Evolutionary conservation across 164 flowering plant species (phyloP), one percentile per base, ranked within the genome.

Genomic region (Buxus sempervirens): DNA sequence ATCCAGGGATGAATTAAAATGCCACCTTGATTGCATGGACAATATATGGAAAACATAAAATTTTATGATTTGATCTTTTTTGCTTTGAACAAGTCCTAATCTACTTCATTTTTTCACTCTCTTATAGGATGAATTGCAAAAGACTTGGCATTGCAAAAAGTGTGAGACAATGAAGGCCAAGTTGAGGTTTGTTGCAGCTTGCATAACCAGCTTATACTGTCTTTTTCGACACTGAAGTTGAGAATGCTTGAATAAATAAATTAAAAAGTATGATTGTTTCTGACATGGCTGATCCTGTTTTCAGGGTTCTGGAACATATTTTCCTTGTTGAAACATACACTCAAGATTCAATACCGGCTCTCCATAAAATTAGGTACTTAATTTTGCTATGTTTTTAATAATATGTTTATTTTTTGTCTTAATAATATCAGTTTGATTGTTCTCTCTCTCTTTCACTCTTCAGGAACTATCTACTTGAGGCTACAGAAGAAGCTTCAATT

Each of bases 141-240:
- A 95, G 65, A 88, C 85, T 42, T 92, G 97, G 98, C 81, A 89
- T 48, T 88, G 93, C 81, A 90, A 90, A 80, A 81, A 94, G 71
- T 90, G 96, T 74, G 98, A 92, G 81, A 89, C 97, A 68, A 95
- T 95, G 98, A 85, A 81, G 67, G 96, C 94, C 25, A 95, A 95
- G 77, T 73, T 92, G 82, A 92, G 97, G 98, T 90, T 60, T 72
- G 81, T 73, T 53, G 20, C 67, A 14, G 42, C 61, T 16, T 60
- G 38, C 32, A 51, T 57, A n/a, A 27, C 51, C 57, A 57, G 66
- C 26, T 15, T 60, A 23, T 3, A 3, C 45, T 65, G 28, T 26
- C 16, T 56, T 22, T 5, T 16, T 41, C 26, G 4, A 26, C 26
- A 13, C 38, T 16, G n/a, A 16, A 26, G n/a, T 27, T 55, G 5